phyloP scores from a whole-genome alignment of 176 grass and related monocot species.

The Themeda triandra region DNA sequence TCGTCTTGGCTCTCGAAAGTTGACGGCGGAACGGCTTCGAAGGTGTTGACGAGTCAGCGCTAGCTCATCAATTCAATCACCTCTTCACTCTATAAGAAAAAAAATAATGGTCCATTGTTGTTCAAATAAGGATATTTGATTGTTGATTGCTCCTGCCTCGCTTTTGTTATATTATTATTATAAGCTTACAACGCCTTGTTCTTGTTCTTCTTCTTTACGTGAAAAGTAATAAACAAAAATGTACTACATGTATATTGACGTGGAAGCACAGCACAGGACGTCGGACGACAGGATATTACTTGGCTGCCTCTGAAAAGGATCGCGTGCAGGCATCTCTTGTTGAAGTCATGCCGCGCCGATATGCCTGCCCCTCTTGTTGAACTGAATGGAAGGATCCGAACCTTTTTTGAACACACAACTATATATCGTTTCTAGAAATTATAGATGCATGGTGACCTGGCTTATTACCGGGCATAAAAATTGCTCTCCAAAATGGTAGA shows the following conservation, averaged over 20 bases:
- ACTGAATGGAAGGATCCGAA: slow-evolving; percentile 1
- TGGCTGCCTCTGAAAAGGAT: slow-evolving; percentile 20
- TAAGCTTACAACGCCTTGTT: not conserved
- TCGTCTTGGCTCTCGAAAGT: no score
- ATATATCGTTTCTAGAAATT: slow-evolving; percentile 8
- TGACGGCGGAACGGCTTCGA: not conserved
- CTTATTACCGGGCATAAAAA: not conserved
- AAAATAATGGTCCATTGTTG: not conserved
- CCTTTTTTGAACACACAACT: not conserved
- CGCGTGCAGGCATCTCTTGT: slow-evolving; percentile 12
- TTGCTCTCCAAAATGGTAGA: not conserved
- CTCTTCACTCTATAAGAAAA: not conserved
- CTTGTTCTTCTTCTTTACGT: not conserved
- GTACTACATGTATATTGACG: not conserved
- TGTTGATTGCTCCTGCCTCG: not conserved
- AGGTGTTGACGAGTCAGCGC: not conserved
- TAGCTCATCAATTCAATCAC: not conserved
- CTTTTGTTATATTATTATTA: no score
- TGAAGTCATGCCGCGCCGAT: not conserved
- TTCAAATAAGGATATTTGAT: not conserved
- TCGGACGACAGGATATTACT: not conserved
- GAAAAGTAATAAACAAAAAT: no score
- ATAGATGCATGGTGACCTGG: no score
- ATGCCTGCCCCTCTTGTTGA: slow-evolving; percentile 19
- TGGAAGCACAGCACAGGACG: not conserved